Conservation (phyloP, 371 early-diverging fungal genomes). For the Capillidium heterosporum region DNA sequence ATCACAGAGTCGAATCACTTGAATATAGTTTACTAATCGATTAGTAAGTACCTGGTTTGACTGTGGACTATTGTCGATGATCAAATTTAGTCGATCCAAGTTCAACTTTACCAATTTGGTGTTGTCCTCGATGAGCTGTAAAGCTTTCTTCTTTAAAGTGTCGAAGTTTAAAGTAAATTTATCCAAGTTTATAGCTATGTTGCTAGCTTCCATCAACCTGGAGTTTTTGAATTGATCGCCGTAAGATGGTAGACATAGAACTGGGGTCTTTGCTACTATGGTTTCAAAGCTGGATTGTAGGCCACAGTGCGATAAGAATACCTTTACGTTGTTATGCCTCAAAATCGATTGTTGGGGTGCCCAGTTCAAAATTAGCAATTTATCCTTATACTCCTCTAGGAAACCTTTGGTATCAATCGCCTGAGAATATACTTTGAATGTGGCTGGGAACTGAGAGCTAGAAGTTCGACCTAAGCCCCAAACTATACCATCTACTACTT, state of each 20-base stretch:
- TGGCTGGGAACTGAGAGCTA: background rate
- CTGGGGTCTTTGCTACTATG: background rate
- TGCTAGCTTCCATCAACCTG: too few species aligned
- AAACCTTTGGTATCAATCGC: too few species aligned
- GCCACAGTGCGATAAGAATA: slow-evolving; percentile 5
- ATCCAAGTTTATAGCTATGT: too few species aligned
- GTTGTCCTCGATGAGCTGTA: too few species aligned
- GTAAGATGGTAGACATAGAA: background rate
- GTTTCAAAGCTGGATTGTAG: background rate
- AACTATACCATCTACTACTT: background rate
- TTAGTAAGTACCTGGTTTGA: too few species aligned
- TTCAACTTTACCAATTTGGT: background rate
- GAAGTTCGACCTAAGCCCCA: background rate
- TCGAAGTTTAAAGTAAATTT: too few species aligned
- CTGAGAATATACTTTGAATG: background rate
- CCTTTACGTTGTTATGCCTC: background rate
- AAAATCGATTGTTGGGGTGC: slow-evolving; percentile 4
- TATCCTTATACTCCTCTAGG: background rate
- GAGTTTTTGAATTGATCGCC: slow-evolving; percentile 4
- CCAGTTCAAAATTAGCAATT: background rate
- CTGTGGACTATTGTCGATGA: too few species aligned
- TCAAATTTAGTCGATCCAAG: too few species aligned
- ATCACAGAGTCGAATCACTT: too few species aligned
- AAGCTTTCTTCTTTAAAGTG: too few species aligned
- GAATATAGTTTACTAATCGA: too few species aligned